Conservation (phyloP, 75 land plant genomes). For the Cunninghamia lanceolata region DNA sequence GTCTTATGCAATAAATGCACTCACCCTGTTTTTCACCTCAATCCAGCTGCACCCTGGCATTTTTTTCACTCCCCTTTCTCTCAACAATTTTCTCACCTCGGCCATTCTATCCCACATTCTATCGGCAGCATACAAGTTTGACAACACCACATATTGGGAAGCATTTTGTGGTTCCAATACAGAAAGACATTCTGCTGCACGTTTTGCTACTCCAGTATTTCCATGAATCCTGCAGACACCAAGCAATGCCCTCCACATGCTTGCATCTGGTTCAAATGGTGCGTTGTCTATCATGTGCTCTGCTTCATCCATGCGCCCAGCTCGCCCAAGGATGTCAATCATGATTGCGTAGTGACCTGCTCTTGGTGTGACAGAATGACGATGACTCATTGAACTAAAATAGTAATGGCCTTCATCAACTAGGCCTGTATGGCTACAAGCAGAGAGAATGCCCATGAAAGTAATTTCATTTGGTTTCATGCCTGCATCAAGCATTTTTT, state of each 20-base stretch:
- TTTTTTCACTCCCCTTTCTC: slow-evolving; percentile 10
- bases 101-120: slow-evolving; percentile 13
- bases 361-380: slow-evolving; percentile 8
- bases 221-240: too few relatives aligned
- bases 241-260: too few relatives aligned
- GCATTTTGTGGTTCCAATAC: too few relatives aligned
- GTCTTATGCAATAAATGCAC: slow-evolving; percentile 8
- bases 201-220: too few relatives aligned
- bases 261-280: too few relatives aligned
- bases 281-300: too few relatives aligned
- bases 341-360: neutral
- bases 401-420: slow-evolving; percentile 12
- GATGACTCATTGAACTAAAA: slow-evolving; percentile 9
- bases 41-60: slow-evolving; percentile 21
- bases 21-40: slow-evolving; percentile 18
- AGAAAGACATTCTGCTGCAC: too few relatives aligned
- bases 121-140: slow-evolving; percentile 13
- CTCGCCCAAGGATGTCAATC: too few relatives aligned
- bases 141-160: neutral
- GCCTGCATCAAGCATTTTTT: slow-evolving; percentile 11
- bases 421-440: slow-evolving; percentile 14
- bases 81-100: slow-evolving; percentile 14
- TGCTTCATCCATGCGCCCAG: too few relatives aligned
- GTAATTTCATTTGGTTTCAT: slow-evolving; percentile 18
- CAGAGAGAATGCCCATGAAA: slow-evolving; percentile 11